These are phyloP conservation scores for Phalaenopsis hybrid DNA, from an alignment of 116 monocot genomes.

Conservation along the genomic window DNA sequence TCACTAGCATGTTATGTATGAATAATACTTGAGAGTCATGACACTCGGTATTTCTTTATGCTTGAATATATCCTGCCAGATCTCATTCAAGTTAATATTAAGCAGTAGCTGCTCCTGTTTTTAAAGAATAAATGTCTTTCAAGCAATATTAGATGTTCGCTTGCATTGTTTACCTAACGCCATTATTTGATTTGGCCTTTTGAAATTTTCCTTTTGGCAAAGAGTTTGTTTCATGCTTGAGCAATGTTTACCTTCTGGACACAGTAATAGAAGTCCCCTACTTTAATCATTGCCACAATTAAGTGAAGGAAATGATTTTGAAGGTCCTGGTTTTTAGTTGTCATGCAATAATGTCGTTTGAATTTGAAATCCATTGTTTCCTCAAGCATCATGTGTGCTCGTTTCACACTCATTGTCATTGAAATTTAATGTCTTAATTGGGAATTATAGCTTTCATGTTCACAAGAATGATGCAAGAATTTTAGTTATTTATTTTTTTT, in stretches of 20 bases:
- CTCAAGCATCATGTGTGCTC: neutral
- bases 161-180: neutral
- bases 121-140: neutral
- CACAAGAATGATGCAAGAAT: too few relatives aligned
- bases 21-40: neutral
- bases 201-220: neutral
- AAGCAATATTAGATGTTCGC: neutral
- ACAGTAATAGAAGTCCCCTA: neutral
- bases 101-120: neutral
- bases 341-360: neutral
- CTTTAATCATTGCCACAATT: neutral
- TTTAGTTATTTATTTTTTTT: too few relatives aligned
- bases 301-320: too few relatives aligned
- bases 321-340: neutral
- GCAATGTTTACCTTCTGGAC: neutral
- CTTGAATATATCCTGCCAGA: neutral
- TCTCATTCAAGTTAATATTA: neutral
- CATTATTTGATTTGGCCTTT: neutral
- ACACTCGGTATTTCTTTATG: neutral
- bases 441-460: too few relatives aligned
- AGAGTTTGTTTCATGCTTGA: neutral
- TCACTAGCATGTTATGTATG: neutral
- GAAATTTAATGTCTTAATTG: too few relatives aligned
- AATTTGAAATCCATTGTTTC: neutral
- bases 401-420: too few relatives aligned